Evolutionary conservation across 2,329 filamentous ascomycete genomes (phyloP), one percentile per base, ranked within the genome.

Genomic region (Calonectria hawksworthii): DNA sequence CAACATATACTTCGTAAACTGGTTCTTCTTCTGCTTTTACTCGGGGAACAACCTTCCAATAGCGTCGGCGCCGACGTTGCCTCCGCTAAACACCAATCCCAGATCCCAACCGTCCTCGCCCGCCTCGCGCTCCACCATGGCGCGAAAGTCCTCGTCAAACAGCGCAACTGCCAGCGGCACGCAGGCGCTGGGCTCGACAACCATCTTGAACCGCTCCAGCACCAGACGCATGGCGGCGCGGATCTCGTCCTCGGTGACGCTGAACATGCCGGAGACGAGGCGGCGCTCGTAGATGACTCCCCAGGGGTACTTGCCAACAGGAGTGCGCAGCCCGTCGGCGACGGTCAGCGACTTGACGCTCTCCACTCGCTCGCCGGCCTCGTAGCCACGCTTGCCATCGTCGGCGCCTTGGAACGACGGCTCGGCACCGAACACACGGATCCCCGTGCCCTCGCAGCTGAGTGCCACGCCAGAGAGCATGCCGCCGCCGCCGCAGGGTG

Each of bases 401-500:
- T 99, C 96, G 0, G 93, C 96, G 64, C 95, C 96, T 82, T 98
- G 86, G 82, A 94, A 95, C 28, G 87, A 90, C 0, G 97, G 96
- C 86, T 99, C 97, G 0, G 96, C 93, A 26, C 96, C 96, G 84
- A 97, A 99, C 1, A 98, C 95, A 1, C 86, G 86, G 67, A 94
- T 94, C 0, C 92, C 90, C 0, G 94, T 96, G 28, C 91, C 92
- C 59, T 93, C 89, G 79, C 93, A 92, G 76, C 93, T 94, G 4
- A 96, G 92, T 13, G 96, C 95, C 10, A 95, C 92, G 56, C 96
- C 96, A 0, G 93, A 93, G 32, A 98, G 91, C 89, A 99, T 92
- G 3, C 97, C 96, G 10, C 96, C 97, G 30, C 97, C 96, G 30
- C 96, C 95, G 81, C 95, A 93, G 0, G 96, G 96, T 0, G 95